Conservation (phyloP, 2,329 filamentous ascomycete species). For the Gyromitra esculenta region DNA sequence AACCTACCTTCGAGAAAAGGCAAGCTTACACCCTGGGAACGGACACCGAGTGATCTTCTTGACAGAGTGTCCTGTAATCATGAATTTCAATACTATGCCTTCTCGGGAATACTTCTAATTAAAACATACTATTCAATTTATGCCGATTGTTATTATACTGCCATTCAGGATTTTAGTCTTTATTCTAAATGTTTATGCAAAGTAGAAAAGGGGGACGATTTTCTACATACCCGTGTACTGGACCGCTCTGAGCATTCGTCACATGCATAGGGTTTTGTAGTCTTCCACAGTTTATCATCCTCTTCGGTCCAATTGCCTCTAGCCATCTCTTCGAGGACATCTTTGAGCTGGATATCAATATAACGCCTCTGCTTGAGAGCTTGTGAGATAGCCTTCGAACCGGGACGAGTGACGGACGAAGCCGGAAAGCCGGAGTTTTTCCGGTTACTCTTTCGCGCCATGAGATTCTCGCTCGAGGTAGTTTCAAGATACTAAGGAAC, state of each 20-base stretch:
- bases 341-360: constrained; percentile 57
- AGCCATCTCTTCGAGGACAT: constrained; percentile 57
- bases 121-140: constrained; percentile 50
- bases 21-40: constrained; percentile 52
- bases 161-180: constrained; percentile 28
- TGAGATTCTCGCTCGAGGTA: constrained; percentile 30
- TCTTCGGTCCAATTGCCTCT: constrained; percentile 57
- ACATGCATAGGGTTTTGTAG: constrained; percentile 57
- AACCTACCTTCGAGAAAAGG: constrained; percentile 52
- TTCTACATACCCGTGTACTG: constrained; percentile 55
- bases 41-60: constrained; percentile 50
- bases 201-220: constrained; percentile 1
- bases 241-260: constrained; percentile 56
- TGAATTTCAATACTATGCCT: constrained; percentile 22
- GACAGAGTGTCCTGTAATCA: constrained; percentile 45
- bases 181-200: not conserved
- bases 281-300: constrained; percentile 57
- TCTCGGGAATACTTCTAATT: not conserved
- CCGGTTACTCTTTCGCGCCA: constrained; percentile 51
- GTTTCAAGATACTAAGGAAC: constrained; percentile 13
- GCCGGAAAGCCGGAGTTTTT: constrained; percentile 46
- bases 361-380: constrained; percentile 52
- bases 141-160: constrained; percentile 52
- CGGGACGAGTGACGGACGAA: constrained; percentile 41
- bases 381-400: constrained; percentile 44